Conservation (phyloP, 2,329 filamentous ascomycete genomes). For the Geoglossum cookeanum region DNA sequence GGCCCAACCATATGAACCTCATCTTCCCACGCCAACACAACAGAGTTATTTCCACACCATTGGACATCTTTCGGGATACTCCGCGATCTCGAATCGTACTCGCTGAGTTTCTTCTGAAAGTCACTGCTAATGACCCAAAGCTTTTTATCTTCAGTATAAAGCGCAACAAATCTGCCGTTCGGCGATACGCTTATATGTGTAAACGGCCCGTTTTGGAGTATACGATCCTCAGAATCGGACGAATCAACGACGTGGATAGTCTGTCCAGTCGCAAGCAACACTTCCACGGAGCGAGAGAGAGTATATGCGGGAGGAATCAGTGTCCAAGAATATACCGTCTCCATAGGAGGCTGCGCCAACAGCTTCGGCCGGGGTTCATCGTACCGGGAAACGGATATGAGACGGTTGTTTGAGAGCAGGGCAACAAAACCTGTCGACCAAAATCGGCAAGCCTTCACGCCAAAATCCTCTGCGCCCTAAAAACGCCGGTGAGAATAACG, state of each 20-base stretch:
- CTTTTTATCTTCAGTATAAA: conserved; percentile 71
- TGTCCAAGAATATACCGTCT: conserved; percentile 70
- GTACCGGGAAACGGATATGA: conserved; percentile 77
- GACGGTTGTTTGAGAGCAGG: conserved; percentile 67
- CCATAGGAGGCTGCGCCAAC: conserved; percentile 57
- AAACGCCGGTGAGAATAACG: conserved; percentile 6
- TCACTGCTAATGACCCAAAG: conserved; percentile 90
- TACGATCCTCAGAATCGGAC: conserved; percentile 75
- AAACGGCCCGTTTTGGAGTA: conserved; percentile 83
- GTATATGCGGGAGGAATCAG: conserved; percentile 77
- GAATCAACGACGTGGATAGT: conserved; percentile 79
- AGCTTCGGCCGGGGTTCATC: conserved; percentile 74
- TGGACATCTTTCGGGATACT: conserved; percentile 74
- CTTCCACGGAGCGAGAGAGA: conserved; percentile 81
- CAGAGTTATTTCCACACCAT: conserved; percentile 92
- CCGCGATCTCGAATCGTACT: conserved; percentile 75
- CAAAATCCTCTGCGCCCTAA: conserved; percentile 64
- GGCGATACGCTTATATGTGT: conserved; percentile 79
- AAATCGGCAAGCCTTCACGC: conserved; percentile 78
- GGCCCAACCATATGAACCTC: conserved; percentile 89
- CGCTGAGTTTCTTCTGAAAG: conserved; percentile 79
- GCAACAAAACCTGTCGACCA: conserved; percentile 88
- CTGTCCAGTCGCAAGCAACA: conserved; percentile 63
- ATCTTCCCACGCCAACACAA: conserved; percentile 91
- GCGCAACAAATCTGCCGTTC: conserved; percentile 68